These are phyloP conservation scores for Catenaria anguillulae DNA, from an alignment of 371 early-diverging fungal species.

Conservation along the genomic window DNA sequence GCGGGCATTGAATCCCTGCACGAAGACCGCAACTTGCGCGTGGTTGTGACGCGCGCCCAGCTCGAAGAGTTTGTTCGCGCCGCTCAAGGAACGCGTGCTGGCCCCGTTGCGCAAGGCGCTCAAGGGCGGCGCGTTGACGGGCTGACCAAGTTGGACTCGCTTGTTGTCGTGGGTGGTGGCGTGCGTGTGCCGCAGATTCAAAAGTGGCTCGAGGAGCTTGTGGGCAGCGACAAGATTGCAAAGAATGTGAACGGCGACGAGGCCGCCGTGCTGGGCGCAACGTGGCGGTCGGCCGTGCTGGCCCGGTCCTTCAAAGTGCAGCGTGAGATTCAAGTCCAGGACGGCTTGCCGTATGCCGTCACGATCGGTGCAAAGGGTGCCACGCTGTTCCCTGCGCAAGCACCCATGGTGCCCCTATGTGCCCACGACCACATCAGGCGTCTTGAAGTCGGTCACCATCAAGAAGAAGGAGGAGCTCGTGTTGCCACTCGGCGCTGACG, in stretches of 20 bases:
- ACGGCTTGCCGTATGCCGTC: conserved; percentile 41
- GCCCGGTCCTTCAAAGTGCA: conserved; percentile 75
- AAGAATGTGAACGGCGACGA: conserved; percentile 90
- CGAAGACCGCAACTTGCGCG: conserved; percentile 70
- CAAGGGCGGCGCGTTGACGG: conserved; percentile 51
- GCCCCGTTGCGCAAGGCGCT: conserved; percentile 49
- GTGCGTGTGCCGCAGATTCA: conserved; percentile 78
- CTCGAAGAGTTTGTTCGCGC: conserved; percentile 64
- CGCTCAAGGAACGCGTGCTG: conserved; percentile 41
- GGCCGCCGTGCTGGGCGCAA: conserved; percentile 87
- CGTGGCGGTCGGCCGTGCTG: conserved; percentile 71
- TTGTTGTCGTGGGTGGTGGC: conserved; percentile 90
- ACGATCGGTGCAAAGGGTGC: not conserved
- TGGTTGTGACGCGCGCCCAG: conserved; percentile 56
- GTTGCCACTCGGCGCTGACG: too few relatives aligned
- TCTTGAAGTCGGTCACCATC: conserved; percentile 5
- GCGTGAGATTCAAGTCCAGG: conserved; percentile 63
- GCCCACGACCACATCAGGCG: conserved; percentile 9
- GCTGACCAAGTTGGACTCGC: conserved; percentile 39
- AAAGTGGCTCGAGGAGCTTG: not conserved
- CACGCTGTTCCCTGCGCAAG: not conserved
- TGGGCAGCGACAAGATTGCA: conserved; percentile 58
- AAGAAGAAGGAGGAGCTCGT: not conserved
- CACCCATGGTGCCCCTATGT: conserved; percentile 7
- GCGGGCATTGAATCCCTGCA: conserved; percentile 79